Base-by-base conservation (phyloP, 148 eudicot species). In the Arctostaphylos glauca region DNA sequence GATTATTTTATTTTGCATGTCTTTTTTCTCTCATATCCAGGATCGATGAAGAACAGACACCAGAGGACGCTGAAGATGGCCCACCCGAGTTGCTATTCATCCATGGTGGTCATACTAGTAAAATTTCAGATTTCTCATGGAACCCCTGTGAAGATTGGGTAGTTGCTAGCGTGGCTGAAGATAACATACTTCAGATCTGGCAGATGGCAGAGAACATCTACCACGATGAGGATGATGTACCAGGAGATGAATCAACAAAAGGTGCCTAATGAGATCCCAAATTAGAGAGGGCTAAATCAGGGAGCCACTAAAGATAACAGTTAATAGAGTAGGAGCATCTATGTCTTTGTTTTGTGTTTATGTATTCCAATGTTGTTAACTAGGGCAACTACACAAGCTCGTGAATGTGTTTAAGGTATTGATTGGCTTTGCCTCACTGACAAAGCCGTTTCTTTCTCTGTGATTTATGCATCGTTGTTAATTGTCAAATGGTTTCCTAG, bases 101-200 rank as follows among this genome's bases (percentile, higher is more conserved):
- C 78, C 98, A 95, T 7, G 98, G 96, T 54, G 97, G 98, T 3
- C 98, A 95, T 83, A 93, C 96, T 2, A 93, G 93, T 88, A 95
- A 90, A 91, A 90, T 95, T 19, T 93, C 97, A 1, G 97, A 94
- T 84, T 95, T 95, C 89, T 95, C 98, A 44, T 95, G 98, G 98
- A 95, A 95, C 83, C 93, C 96, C 16, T 91, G 91, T 72, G 94
- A 95, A 84, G 98, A 95, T 81, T 92, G 97, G 97, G 92, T 93
- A 13, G 84, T 95, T 67, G 98, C 97, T 44, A 93, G 98, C 44
- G 97, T 95, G 0, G 95, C 97, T 0, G 94, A 95, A 86, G 98
- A 95, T 85, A 93, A 95, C 86, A 91, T 93, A 74, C 91, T 95
- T 58, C 97, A 95, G 70, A 92, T 95, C 81, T 95, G 98, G 98